Percentiles rank a stretch among this genome's conserved stretches.
These are phyloP conservation scores for Lepiota brunneoincarnata DNA, from an alignment of 768 basidiomycete genomes.

Conservation along the genomic window DNA sequence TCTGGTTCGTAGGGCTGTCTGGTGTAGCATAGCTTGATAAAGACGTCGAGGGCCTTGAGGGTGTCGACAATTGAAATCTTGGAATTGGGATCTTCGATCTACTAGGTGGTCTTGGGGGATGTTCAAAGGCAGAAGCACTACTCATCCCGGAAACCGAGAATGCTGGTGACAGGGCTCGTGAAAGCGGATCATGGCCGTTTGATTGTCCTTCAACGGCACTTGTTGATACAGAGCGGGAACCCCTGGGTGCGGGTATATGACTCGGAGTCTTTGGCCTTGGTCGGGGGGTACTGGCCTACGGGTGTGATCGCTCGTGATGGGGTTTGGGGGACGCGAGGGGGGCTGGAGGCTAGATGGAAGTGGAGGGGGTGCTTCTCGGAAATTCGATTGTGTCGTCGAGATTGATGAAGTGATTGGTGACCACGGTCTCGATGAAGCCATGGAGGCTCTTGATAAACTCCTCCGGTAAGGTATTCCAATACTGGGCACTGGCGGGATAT, in stretches of 20 bases:
- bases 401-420: constrained; percentile 71
- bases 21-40: constrained; percentile 10
- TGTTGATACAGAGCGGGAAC: constrained; percentile 45
- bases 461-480: constrained; percentile 50
- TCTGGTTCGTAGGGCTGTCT: constrained; percentile 15
- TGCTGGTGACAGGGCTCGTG: constrained; percentile 63
- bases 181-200: background rate
- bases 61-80: constrained; percentile 65
- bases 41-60: constrained; percentile 53
- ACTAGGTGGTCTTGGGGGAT: constrained; percentile 73
- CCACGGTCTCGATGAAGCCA: constrained; percentile 79
- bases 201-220: constrained; percentile 37
- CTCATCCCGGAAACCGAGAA: constrained; percentile 45
- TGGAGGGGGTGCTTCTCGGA: constrained; percentile 19
- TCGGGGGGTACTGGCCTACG: constrained; percentile 50
- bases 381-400: constrained; percentile 62
- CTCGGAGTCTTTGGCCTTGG: constrained; percentile 78
- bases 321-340: constrained; percentile 61
- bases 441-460: constrained; percentile 70
- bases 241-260: constrained; percentile 67
- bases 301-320: constrained; percentile 40
- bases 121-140: constrained; percentile 39
- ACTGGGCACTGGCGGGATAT: constrained; percentile 45
- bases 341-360: constrained; percentile 30
- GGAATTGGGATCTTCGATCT: constrained; percentile 84